Conservation (phyloP, 495 filamentous ascomycete species). For the Aspergillus ellipticus region DNA sequence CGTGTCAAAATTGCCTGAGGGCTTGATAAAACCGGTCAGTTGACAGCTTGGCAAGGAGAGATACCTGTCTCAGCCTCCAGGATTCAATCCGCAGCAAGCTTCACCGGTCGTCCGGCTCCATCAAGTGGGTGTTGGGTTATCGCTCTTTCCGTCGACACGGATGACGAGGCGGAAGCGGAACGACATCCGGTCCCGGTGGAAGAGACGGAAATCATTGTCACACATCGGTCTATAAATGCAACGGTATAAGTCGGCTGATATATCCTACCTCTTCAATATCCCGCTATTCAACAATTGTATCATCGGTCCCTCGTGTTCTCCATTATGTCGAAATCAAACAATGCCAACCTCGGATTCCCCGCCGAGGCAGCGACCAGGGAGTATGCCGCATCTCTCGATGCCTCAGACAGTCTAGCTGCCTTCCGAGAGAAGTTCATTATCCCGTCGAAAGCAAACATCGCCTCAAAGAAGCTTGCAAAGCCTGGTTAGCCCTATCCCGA, state of each 20-base stretch:
- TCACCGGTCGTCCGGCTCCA: neutral
- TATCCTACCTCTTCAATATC: neutral
- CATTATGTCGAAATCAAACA: constrained; percentile 19
- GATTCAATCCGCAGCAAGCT: neutral
- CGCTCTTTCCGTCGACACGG: constrained; percentile 3
- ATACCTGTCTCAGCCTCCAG: neutral
- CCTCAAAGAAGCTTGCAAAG: constrained; percentile 58
- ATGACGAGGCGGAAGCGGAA: constrained; percentile 23
- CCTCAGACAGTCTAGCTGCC: constrained; percentile 59
- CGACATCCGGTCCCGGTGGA: constrained; percentile 10
- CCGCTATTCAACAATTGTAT: neutral
- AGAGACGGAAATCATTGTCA: neutral
- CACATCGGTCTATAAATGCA: neutral
- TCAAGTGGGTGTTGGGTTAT: neutral
- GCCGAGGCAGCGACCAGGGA: constrained; percentile 38
- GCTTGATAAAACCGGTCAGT: neutral
- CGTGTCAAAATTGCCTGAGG: neutral
- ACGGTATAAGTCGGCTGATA: neutral
- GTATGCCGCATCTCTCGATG: constrained; percentile 64
- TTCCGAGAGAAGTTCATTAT: constrained; percentile 78
- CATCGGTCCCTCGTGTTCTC: neutral
- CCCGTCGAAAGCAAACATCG: constrained; percentile 75
- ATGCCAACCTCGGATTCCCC: constrained; percentile 33
- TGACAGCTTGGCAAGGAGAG: neutral
- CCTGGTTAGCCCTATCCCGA: constrained; percentile 27